Percentiles rank a stretch among this genome's conserved stretches.
Evolutionary conservation across 495 filamentous ascomycete genomes (phyloP).

Genomic region (Immersiella caudata): DNA sequence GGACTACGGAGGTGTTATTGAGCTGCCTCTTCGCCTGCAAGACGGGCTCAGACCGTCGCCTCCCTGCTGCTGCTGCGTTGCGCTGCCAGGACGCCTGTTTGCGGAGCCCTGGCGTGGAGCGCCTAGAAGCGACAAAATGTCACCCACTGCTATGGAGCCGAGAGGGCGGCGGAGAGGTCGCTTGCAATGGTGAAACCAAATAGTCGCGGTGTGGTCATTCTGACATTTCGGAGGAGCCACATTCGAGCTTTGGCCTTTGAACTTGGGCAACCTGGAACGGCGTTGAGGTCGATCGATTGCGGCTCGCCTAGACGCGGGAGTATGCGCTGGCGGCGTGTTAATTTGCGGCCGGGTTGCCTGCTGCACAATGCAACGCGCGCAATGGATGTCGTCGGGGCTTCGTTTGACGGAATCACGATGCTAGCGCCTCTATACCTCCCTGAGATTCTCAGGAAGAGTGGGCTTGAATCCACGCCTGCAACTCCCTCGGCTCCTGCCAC

Average conservation of each 20-base stretch:
- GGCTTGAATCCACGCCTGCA: neutral
- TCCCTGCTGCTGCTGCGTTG: neutral
- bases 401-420: too few species aligned
- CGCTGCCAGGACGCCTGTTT: neutral
- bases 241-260: conserved; percentile 1
- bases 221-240: conserved; percentile 11
- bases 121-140: neutral
- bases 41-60: neutral
- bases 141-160: conserved; percentile 1
- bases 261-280: neutral
- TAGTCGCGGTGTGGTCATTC: conserved; percentile 5
- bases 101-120: neutral
- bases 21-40: neutral
- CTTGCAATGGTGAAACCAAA: conserved; percentile 11
- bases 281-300: neutral
- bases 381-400: too few species aligned
- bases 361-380: neutral
- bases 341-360: neutral
- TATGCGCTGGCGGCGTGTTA: neutral
- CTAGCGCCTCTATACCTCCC: too few species aligned
- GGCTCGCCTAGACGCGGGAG: conserved; percentile 11
- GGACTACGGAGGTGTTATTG: neutral
- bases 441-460: too few species aligned
- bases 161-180: neutral
- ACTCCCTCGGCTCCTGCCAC: neutral